Base-by-base conservation (phyloP, 2,329 filamentous ascomycete genomes). In the Metarhizium brunneum region DNA sequence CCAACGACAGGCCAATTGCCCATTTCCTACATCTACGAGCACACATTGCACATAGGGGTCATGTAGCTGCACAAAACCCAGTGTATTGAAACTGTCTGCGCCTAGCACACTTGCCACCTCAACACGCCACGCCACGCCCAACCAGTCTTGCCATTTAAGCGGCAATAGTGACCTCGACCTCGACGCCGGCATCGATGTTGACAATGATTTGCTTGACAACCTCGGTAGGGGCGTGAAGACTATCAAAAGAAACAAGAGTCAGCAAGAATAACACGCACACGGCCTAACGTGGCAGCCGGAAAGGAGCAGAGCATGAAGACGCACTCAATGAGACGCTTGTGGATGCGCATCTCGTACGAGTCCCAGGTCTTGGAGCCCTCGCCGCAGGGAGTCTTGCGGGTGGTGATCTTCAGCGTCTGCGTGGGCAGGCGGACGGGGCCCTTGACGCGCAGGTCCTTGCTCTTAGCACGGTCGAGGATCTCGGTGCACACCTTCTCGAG, bases 351-450 rank as follows among this genome's bases (percentile, higher is more conserved):
- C 87, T 99, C 92, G 78, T 83, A 99, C 77, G 83, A 86, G 76
- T 97, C 94, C 94, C 94, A 99, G 73, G 94, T 99, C 90, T 99
- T 99, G 78, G 88, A 95, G 81, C 94, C 94, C 86, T 99, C 94
- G 88, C 94, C 94, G 80, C 89, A 94, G 76, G 94, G 94, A 64
- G 94, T 97, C 88, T 99, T 99, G 73, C 94, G 88, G 83, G 94
- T 96, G 75, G 89, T 90, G 83, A 96, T 85, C 84, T 94, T 90
- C 71, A 97, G 85, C 75, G 85, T 90, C 87, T 96, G 96, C 82
- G 92, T 96, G 69, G 94, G 91, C 70, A 96, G 88, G 72, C 92
- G 91, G 77, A 97, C 92, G 74, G 92, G 91, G 72, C 94, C 92
- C 88, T 97, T 97, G 81, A 95, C 90, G 74, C 88, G 88, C 71